Conservation (phyloP, 306 rosid genomes). For the Citrullus amarus region DNA sequence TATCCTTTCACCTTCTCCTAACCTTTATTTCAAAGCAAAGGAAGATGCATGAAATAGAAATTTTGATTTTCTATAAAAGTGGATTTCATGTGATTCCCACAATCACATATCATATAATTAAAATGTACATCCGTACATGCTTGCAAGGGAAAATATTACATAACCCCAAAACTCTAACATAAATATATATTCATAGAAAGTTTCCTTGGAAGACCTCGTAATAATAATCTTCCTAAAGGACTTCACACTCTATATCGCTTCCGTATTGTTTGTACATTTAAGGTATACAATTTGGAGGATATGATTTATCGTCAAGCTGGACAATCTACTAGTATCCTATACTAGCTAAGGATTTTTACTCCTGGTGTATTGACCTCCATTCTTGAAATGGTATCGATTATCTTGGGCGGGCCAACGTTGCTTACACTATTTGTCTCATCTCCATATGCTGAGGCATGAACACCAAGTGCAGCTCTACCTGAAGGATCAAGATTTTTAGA, state of each 20-base stretch:
- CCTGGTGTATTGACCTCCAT: constrained; percentile 38
- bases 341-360: constrained; percentile 48
- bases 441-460: constrained; percentile 64
- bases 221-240: not conserved
- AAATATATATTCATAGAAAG: not conserved
- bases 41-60: not conserved
- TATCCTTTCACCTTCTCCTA: not conserved
- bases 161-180: not conserved
- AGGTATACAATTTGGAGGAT: not conserved
- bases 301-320: not conserved
- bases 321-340: not conserved
- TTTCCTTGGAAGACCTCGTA: not conserved
- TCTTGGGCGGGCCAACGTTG: constrained; percentile 32
- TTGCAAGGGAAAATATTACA: too few species aligned
- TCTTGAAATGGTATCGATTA: constrained; percentile 33
- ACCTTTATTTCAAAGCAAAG: not conserved
- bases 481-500: constrained; percentile 81
- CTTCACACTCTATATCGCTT: not conserved
- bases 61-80: too few species aligned
- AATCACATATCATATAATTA: too few species aligned
- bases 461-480: constrained; percentile 89
- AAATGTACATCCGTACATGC: too few species aligned
- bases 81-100: too few species aligned
- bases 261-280: not conserved
- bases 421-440: constrained; percentile 9